These are phyloP conservation scores for Cornus suecica DNA, from an alignment of 148 eudicot genomes.

Conservation along the genomic window DNA sequence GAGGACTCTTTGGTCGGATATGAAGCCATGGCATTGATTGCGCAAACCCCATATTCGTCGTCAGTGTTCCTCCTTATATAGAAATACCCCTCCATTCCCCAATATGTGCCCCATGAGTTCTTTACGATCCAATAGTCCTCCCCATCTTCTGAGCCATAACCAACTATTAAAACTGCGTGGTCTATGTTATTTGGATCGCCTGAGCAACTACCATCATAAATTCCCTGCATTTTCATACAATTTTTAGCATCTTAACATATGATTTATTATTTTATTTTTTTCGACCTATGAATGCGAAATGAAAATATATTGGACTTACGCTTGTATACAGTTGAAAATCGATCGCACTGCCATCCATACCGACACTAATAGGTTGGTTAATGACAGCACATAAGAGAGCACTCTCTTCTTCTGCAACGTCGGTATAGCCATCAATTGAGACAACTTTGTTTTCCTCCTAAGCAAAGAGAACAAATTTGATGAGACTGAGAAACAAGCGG, in stretches of 20 bases:
- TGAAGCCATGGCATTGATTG: constrained; percentile 67
- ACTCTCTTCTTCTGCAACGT: constrained; percentile 45
- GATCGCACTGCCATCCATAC: constrained; percentile 45
- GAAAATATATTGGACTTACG: constrained; percentile 26
- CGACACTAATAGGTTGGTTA: constrained; percentile 58
- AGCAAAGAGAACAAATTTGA: neutral
- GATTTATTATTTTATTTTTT: constrained; percentile 2
- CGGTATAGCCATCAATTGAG: constrained; percentile 45
- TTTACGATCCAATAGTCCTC: constrained; percentile 76
- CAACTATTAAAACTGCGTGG: constrained; percentile 61
- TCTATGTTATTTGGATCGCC: constrained; percentile 52
- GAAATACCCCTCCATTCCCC: constrained; percentile 66
- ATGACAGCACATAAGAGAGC: constrained; percentile 53
- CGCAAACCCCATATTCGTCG: constrained; percentile 46
- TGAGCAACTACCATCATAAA: constrained; percentile 66
- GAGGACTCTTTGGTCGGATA: constrained; percentile 49
- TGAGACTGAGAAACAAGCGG: neutral
- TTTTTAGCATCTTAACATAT: neutral
- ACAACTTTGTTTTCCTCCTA: constrained; percentile 37
- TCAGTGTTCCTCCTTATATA: constrained; percentile 43
- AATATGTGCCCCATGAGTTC: constrained; percentile 68
- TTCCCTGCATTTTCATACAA: constrained; percentile 40
- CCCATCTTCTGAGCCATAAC: constrained; percentile 41
- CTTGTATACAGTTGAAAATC: constrained; percentile 66
- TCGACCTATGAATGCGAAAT: neutral